Evolutionary conservation across 192 early-diverging fungal genomes (phyloP), one percentile per base, ranked within the genome.

Genomic region (Coemansia sp.): DNA sequence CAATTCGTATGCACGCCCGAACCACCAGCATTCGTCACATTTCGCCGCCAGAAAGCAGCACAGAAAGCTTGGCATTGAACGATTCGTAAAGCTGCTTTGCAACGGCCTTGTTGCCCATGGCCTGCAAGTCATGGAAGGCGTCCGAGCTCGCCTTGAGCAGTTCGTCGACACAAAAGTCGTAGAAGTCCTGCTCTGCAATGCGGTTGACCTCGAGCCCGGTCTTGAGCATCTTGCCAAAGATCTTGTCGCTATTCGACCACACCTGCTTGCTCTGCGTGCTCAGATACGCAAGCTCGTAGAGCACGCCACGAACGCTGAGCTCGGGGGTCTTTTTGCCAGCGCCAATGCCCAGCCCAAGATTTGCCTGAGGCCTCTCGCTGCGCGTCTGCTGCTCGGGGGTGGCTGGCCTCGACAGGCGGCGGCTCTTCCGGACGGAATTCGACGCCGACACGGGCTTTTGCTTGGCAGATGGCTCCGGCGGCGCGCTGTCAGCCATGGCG

Each of bases 141-240:
- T 80, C 77, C 50, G 32, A 65, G 62, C 77, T 80, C 30, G 68
- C 68, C 62, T 80, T 80, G 63, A 80, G 68, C 48, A 80, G 68
- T 65, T 80, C 77, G 54, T 80, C 77, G 11, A 80, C 77, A 45
- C 77, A 80, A 62, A 68, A 80, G 68, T 80, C 77, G 56, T 74
- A 80, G 64, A 80, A 80, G 57, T 80, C 77, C 56, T 80, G 77
- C 65, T 80, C 77, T 18, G 77, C 77, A 50, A 80, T 74, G 1
- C 77, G 77, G 47, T 67, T 80, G 57, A 80, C 70, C 34, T 80
- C 77, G 54, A 80, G 60, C 27, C 77, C 77, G 0, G 68, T 59
- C 62, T 68, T 71, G 28, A 54, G 47, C 77, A 80, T 74, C 36
- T 72, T 69, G 28, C 57, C 60, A 55, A 80, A 68, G 23, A 80